A percentile compares a stretch with the other conserved stretches of the same genome.
Evolutionary conservation across 2,329 filamentous ascomycete species (phyloP).

Genomic region (Furcasterigmium sp.): DNA sequence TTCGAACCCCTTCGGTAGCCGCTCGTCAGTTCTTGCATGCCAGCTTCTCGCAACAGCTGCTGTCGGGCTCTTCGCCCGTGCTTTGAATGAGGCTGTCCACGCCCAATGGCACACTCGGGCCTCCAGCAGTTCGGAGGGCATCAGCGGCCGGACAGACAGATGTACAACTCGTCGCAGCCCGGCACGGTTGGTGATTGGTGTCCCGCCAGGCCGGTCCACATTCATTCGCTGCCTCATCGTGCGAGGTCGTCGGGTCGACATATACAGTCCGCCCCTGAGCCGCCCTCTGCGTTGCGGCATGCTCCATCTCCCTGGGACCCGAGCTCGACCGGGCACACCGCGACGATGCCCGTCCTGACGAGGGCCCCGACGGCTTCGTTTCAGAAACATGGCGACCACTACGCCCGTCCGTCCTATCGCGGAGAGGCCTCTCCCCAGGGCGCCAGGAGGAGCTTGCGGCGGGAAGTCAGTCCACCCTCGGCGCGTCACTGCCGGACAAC

Average conservation of each 20-base stretch:
- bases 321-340: conserved; percentile 3
- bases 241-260: conserved; percentile 5
- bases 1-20: conserved; percentile 9
- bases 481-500: conserved; percentile 30
- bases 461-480: conserved; percentile 26
- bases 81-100: conserved; percentile 10
- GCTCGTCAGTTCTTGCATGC: conserved; percentile 11
- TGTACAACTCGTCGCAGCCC: conserved; percentile 14
- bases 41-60: too few species aligned
- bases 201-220: conserved; percentile 14
- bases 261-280: conserved; percentile 24
- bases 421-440: conserved; percentile 16
- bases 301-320: conserved; percentile 9
- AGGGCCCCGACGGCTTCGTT: conserved; percentile 3
- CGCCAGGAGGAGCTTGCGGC: conserved; percentile 21
- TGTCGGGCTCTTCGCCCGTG: too few species aligned
- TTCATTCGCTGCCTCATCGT: conserved; percentile 29
- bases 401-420: neutral
- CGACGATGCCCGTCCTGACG: conserved; percentile 9
- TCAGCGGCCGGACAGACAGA: conserved; percentile 4
- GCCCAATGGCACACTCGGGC: conserved; percentile 14
- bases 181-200: conserved; percentile 24
- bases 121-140: conserved; percentile 9
- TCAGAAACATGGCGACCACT: conserved; percentile 1
- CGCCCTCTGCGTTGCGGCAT: conserved; percentile 21